Conservation (phyloP, 1,139 yeast genomes). For the Yamadazyma kanchanaburiensis region DNA sequence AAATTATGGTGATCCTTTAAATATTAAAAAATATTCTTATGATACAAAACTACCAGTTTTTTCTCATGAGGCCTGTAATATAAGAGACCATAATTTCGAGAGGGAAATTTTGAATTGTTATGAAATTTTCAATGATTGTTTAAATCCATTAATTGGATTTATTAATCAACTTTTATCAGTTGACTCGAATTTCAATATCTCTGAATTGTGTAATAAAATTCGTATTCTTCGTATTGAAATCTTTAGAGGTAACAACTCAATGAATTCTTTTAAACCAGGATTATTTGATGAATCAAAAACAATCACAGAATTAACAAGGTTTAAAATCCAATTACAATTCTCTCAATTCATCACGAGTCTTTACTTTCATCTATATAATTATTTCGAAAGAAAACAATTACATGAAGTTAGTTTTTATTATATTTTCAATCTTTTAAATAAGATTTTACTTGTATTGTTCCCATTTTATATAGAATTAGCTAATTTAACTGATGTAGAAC, state of each 20-base stretch:
- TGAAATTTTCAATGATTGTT: constrained; percentile 7
- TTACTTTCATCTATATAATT: constrained; percentile 26
- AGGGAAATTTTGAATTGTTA: constrained; percentile 12
- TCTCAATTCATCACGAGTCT: constrained; percentile 27
- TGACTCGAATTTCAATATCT: constrained; percentile 6
- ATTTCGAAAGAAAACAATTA: constrained; percentile 27
- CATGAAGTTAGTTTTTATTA: constrained; percentile 29
- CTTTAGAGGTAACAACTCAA: constrained; percentile 4
- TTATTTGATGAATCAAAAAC: constrained; percentile 1
- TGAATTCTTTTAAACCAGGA: constrained; percentile 2
- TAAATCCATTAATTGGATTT: constrained; percentile 12
- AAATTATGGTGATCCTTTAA: constrained; percentile 38
- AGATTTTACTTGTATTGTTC: constrained; percentile 25
- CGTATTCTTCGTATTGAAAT: constrained; percentile 9
- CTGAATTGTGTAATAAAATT: constrained; percentile 11
- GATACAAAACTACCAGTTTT: constrained; percentile 31
- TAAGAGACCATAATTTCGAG: constrained; percentile 24
- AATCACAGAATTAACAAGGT: constrained; percentile 3
- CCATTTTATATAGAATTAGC: constrained; percentile 25
- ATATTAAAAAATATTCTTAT: constrained; percentile 23
- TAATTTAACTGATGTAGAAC: constrained; percentile 16
- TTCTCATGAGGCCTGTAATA: constrained; percentile 18
- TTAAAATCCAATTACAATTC: constrained; percentile 27
- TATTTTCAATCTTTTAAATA: constrained; percentile 25
- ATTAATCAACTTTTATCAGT: constrained; percentile 11